These are phyloP conservation scores for Botryosphaeria dothidea DNA, from an alignment of 2,329 filamentous ascomycete genomes.

Conservation along the genomic window DNA sequence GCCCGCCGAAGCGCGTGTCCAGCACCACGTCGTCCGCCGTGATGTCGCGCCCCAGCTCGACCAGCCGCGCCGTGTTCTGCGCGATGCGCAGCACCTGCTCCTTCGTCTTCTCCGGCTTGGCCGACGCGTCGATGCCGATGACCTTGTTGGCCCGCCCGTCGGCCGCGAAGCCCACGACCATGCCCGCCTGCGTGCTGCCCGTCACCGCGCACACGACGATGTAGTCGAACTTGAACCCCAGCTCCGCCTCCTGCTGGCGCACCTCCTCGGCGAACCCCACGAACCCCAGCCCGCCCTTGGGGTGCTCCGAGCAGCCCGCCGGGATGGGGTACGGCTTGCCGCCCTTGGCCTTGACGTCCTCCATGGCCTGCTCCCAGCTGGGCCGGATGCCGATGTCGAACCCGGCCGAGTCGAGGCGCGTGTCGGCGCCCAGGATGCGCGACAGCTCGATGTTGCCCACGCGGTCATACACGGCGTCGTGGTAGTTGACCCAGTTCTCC, in stretches of 20 bases:
- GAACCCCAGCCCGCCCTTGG: slow-evolving; percentile 67
- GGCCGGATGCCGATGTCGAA: slow-evolving; percentile 64
- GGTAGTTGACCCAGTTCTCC: slow-evolving; percentile 69
- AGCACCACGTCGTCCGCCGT: slow-evolving; percentile 63
- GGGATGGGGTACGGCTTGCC: slow-evolving; percentile 70
- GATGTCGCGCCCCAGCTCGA: slow-evolving; percentile 64
- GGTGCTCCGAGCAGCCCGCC: slow-evolving; percentile 68
- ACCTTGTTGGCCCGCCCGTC: slow-evolving; percentile 46
- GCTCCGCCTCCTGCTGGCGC: slow-evolving; percentile 58
- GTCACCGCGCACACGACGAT: slow-evolving; percentile 71
- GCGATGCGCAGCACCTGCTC: slow-evolving; percentile 69
- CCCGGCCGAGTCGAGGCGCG: slow-evolving; percentile 57
- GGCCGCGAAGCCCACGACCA: slow-evolving; percentile 70
- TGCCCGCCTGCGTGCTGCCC: slow-evolving; percentile 69
- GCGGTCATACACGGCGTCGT: slow-evolving; percentile 59
- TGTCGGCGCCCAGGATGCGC: slow-evolving; percentile 65
- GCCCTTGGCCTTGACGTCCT: slow-evolving; percentile 54
- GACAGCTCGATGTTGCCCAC: slow-evolving; percentile 74
- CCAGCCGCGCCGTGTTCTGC: slow-evolving; percentile 61
- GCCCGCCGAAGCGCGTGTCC: slow-evolving; percentile 66
- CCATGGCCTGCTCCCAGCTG: slow-evolving; percentile 56
- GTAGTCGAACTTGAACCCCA: slow-evolving; percentile 65
- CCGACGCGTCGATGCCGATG: slow-evolving; percentile 68
- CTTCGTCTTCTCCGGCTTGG: slow-evolving; percentile 61
- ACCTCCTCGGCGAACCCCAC: slow-evolving; percentile 72